phyloP scores from a whole-genome alignment of 139 green algal genomes.

The Chlorella sp. region DNA sequence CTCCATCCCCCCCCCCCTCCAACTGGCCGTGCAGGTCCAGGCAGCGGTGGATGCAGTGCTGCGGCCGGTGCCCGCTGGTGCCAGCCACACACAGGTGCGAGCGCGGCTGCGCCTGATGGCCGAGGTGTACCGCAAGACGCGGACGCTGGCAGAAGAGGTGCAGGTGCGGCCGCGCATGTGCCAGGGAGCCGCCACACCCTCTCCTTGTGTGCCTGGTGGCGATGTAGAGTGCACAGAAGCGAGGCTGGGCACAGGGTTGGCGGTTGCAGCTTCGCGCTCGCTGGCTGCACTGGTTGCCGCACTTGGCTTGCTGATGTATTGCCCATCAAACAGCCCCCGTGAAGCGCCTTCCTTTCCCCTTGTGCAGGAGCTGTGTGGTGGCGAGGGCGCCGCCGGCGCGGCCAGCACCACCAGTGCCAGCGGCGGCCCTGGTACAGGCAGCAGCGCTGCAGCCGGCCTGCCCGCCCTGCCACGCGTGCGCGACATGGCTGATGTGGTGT shows the following conservation, averaged over 20 bases:
- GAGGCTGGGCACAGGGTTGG: neutral
- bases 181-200: neutral
- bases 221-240: neutral
- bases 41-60: conserved; percentile 55
- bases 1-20: too few species aligned
- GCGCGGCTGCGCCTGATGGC: conserved; percentile 57
- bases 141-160: conserved; percentile 46
- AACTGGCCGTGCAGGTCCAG: conserved; percentile 13
- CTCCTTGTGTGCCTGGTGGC: too few species aligned
- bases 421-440: too few species aligned
- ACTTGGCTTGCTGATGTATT: neutral
- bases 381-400: neutral
- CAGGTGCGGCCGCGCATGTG: conserved; percentile 5
- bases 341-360: neutral
- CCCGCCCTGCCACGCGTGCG: neutral
- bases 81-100: conserved; percentile 35
- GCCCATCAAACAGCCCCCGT: neutral
- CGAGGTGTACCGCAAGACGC: conserved; percentile 57
- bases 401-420: neutral
- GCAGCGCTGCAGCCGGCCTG: too few species aligned
- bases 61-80: conserved; percentile 11
- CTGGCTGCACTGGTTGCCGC: neutral
- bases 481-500: conserved; percentile 57
- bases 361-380: conserved; percentile 17
- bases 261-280: neutral